Evolutionary conservation across 768 basidiomycete species (phyloP).

Genomic region (Multifurca ochricompacta): DNA sequence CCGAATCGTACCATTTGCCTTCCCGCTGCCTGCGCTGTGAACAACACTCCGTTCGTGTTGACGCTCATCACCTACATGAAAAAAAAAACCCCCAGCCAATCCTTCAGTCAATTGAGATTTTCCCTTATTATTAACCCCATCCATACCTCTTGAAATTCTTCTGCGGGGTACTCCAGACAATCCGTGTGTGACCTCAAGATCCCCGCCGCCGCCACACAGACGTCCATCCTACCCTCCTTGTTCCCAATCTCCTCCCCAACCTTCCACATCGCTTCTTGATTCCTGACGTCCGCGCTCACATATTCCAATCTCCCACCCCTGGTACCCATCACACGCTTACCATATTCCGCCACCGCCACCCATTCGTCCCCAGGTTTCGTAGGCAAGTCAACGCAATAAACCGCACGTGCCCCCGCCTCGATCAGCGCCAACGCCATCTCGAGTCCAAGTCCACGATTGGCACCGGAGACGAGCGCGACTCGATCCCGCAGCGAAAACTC

Average conservation of each 20-base stretch:
- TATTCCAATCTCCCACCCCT: slow-evolving; percentile 42
- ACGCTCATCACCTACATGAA: slow-evolving; percentile 49
- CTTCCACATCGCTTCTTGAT: slow-evolving; percentile 55
- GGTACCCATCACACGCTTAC: slow-evolving; percentile 28
- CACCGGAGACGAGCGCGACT: slow-evolving; percentile 40
- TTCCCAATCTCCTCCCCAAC: slow-evolving; percentile 52
- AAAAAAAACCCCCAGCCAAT: too few species aligned
- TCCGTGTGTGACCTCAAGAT: slow-evolving; percentile 52
- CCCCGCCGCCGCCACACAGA: slow-evolving; percentile 73
- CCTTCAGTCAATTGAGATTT: too few species aligned
- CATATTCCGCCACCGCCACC: slow-evolving; percentile 44
- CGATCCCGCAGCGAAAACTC: slow-evolving; percentile 52
- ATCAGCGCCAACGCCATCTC: slow-evolving; percentile 72
- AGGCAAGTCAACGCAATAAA: slow-evolving; percentile 66
- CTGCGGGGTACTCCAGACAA: slow-evolving; percentile 57
- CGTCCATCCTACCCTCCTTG: slow-evolving; percentile 62
- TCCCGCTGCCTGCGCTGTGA: slow-evolving; percentile 32
- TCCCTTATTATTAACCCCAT: too few species aligned
- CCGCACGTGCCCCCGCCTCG: slow-evolving; percentile 62
- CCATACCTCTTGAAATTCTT: slow-evolving; percentile 57
- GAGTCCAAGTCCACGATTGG: slow-evolving; percentile 56
- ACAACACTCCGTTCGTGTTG: slow-evolving; percentile 42
- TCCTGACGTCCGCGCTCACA: slow-evolving; percentile 52
- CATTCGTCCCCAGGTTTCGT: slow-evolving; percentile 50
- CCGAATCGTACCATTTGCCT: slow-evolving; percentile 31